These are phyloP conservation scores for Geosmithia morbida DNA, from an alignment of 2,329 filamentous ascomycete genomes.

Conservation along the genomic window DNA sequence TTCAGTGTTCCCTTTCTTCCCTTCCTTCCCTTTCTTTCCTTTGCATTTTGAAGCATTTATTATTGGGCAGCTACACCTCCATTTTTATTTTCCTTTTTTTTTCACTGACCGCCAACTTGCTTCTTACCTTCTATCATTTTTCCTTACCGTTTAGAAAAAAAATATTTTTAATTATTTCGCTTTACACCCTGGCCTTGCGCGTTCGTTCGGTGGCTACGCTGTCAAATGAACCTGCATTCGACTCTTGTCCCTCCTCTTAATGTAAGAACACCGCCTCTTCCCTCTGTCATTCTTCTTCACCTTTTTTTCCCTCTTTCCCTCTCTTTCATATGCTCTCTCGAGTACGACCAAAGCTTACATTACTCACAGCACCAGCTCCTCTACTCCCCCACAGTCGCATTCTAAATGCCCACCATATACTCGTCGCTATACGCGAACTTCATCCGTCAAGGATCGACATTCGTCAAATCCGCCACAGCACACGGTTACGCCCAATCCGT, in stretches of 20 bases:
- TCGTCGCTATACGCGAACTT: conserved; percentile 61
- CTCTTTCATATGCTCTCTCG: too few species aligned
- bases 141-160: conserved; percentile 5
- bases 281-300: neutral
- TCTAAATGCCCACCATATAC: conserved; percentile 81
- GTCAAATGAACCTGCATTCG: conserved; percentile 98
- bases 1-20: too few species aligned
- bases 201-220: conserved; percentile 86
- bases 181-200: conserved; percentile 38
- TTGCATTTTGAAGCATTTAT: too few species aligned
- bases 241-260: conserved; percentile 42
- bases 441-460: conserved; percentile 82
- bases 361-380: conserved; percentile 20
- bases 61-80: too few species aligned
- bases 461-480: conserved; percentile 83
- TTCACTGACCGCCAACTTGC: too few species aligned
- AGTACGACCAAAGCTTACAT: neutral
- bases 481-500: conserved; percentile 97
- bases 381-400: conserved; percentile 46
- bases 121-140: conserved; percentile 2
- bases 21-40: too few species aligned
- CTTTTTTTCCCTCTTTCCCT: neutral
- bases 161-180: conserved; percentile 5
- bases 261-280: conserved; percentile 34
- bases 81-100: too few species aligned